Evolutionary conservation across 257 asterid species (phyloP), one percentile per base, ranked within the genome.

Genomic region (Linderniella brevidens): DNA sequence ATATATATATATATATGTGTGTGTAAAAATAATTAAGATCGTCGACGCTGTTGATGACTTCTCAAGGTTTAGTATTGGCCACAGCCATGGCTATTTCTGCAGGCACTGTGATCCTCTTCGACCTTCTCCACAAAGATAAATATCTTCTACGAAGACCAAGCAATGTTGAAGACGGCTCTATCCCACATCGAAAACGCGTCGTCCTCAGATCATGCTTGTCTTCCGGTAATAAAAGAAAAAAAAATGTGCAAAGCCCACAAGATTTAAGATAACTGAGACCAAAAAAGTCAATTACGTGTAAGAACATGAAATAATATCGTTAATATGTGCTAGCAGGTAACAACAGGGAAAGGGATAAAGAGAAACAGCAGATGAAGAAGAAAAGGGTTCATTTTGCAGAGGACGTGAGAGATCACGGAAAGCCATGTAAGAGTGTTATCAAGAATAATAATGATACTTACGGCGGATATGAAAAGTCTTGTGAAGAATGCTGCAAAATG

Each of bases 21-120:
- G n/a, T n/a, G n/a, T n/a, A n/a, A n/a, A n/a, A n/a, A n/a, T n/a
- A n/a, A n/a, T n/a, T n/a, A n/a, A n/a, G n/a, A n/a, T n/a, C n/a
- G n/a, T n/a, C n/a, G 77, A 60, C 74, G 37, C 53, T 66, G 10
- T 53, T 72, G 66, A 56, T 76, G 78, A 64, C 78, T 4, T 65
- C 86, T 16, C 88, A 79, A 50, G 83, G 77, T 42, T 29, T 76
- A 9, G 93, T 77, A 46, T 53, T 82, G 20, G 96, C 94, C 35
- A 79, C 96, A 14, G 94, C 93, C 46, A 71, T 86, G 80, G 93
- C 85, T 0, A 83, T 79, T 35, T 86, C 96, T 18, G 96, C 80
- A 4, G 93, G 82, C 25, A 68, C 87, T 48, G 42, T 78, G 7
- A 36, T 82, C 51, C 75, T 86, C 43, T 66, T 77, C 47, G 92